Conservation (phyloP, 352 stramenopile genomes). For the Pythium scleroteichum region DNA sequence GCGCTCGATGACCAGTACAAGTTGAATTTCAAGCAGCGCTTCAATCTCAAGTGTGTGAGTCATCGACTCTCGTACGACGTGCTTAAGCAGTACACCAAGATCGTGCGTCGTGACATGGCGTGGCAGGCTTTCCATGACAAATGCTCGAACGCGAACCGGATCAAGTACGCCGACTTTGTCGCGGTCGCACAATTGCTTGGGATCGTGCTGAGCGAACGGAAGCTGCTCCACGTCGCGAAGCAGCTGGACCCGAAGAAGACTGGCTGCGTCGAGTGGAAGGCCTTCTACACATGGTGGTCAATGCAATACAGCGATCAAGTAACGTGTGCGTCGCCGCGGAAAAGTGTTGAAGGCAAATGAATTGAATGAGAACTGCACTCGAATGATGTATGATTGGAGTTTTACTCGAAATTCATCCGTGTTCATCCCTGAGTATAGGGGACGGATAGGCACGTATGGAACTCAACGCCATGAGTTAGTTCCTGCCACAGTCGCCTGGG, state of each 20-base stretch:
- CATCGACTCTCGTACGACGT: constrained; percentile 66
- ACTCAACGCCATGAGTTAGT: too few species aligned
- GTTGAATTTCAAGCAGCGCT: constrained; percentile 57
- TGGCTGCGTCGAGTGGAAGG: constrained; percentile 57
- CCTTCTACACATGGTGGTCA: constrained; percentile 70
- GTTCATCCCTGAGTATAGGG: too few species aligned
- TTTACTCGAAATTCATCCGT: too few species aligned
- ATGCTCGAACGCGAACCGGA: constrained; percentile 10
- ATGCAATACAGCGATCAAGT: constrained; percentile 34
- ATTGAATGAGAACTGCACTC: too few species aligned
- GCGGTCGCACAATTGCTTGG: constrained; percentile 43
- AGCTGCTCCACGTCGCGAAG: constrained; percentile 43
- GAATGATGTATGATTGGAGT: too few species aligned
- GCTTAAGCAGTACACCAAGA: constrained; percentile 64
- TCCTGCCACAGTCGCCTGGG: too few species aligned
- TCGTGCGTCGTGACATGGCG: constrained; percentile 53
- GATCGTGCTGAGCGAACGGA: constrained; percentile 41
- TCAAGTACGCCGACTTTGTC: constrained; percentile 55
- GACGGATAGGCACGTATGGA: too few species aligned
- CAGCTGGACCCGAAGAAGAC: constrained; percentile 53
- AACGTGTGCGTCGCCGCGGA: too few species aligned
- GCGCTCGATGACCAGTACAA: constrained; percentile 45
- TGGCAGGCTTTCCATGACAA: constrained; percentile 56
- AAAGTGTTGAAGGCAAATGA: too few species aligned
- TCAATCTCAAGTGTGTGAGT: constrained; percentile 55